Conservation (phyloP, 1,139 yeast genomes). For the Blastobotrys apis region DNA sequence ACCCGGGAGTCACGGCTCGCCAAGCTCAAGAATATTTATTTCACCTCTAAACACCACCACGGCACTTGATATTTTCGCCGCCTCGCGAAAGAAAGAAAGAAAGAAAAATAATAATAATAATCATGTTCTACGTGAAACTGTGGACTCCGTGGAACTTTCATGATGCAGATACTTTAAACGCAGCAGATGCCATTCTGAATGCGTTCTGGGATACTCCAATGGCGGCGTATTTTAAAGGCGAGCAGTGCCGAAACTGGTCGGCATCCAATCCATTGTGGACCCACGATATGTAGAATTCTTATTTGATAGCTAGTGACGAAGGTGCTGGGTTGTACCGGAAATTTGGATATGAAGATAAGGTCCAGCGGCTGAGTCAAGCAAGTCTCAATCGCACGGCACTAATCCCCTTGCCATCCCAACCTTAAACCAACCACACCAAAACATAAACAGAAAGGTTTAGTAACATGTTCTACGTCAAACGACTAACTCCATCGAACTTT, state of each 20-base stretch:
- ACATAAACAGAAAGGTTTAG: too few species aligned
- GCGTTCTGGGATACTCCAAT: neutral
- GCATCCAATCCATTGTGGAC: neutral
- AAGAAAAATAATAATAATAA: too few species aligned
- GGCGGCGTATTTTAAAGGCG: neutral
- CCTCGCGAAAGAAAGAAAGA: too few species aligned
- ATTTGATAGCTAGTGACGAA: conserved; percentile 10
- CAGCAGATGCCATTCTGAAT: conserved; percentile 4
- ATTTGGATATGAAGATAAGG: too few species aligned
- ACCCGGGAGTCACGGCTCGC: conserved; percentile 5
- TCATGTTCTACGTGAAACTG: neutral
- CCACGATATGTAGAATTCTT: conserved; percentile 15
- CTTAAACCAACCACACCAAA: too few species aligned
- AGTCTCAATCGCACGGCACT: too few species aligned
- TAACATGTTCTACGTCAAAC: conserved; percentile 1
- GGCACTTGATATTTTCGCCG: too few species aligned
- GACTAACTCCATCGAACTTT: neutral
- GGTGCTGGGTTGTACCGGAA: conserved; percentile 6
- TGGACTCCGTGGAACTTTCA: neutral
- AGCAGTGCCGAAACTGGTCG: neutral
- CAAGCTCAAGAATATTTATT: conserved; percentile 3
- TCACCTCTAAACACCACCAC: too few species aligned
- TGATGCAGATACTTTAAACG: neutral
- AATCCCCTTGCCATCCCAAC: too few species aligned
- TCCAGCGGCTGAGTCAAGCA: too few species aligned